Evolutionary conservation across 1,284 basidiomycete species (phyloP).

Genomic region (Cutaneotrichosporon sp.): DNA sequence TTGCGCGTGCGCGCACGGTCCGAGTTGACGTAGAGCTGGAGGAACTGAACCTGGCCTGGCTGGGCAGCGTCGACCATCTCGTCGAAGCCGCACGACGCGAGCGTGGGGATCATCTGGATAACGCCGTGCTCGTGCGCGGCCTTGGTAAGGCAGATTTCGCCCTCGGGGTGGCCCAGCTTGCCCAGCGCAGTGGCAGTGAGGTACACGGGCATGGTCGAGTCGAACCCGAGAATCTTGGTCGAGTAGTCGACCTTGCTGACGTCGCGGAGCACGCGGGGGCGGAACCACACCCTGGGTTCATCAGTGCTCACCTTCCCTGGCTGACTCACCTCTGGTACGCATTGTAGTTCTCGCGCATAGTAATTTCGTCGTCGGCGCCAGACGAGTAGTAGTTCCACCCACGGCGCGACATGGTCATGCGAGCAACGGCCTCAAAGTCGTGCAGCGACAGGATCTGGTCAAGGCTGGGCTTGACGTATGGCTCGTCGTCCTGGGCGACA

Average conservation of each 20-base stretch:
- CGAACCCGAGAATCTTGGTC: conserved; percentile 69
- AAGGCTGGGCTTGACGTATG: conserved; percentile 56
- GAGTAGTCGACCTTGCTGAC: conserved; percentile 73
- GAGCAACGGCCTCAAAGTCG: conserved; percentile 83
- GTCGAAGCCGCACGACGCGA: conserved; percentile 80
- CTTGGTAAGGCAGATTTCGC: conserved; percentile 78
- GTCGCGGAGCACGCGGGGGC: conserved; percentile 78
- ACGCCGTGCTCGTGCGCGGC: conserved; percentile 72
- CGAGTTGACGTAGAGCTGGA: conserved; percentile 83
- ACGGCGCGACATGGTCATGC: conserved; percentile 65
- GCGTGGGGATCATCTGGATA: conserved; percentile 90
- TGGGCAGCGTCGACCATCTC: conserved; percentile 75
- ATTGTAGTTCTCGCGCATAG: conserved; percentile 47
- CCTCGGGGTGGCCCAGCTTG: conserved; percentile 89
- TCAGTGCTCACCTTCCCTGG: conserved; percentile 62
- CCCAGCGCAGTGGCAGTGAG: conserved; percentile 53
- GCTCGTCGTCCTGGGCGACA: conserved; percentile 25
- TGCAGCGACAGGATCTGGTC: conserved; percentile 77
- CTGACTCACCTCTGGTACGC: not conserved
- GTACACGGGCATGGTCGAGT: conserved; percentile 72
- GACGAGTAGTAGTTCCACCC: conserved; percentile 88
- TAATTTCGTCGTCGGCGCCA: conserved; percentile 83
- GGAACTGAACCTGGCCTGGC: conserved; percentile 69
- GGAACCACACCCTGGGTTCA: conserved; percentile 86
- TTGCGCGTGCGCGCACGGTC: conserved; percentile 74